Conservation (phyloP, 2,329 filamentous ascomycete species). For the Pseudogymnoascus sp. region DNA sequence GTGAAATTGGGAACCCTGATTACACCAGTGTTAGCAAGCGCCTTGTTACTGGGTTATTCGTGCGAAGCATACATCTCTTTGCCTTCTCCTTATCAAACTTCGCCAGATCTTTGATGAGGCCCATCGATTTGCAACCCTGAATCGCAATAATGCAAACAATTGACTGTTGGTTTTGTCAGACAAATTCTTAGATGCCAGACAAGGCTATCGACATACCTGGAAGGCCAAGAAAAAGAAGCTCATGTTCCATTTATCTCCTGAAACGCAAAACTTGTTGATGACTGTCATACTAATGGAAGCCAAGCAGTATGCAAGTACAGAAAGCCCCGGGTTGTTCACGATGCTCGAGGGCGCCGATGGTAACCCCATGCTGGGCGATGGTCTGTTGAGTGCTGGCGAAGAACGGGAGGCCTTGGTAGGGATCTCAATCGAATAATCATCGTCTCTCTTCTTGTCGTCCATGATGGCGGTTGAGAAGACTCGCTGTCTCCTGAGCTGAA, state of each 20-base stretch:
- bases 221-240: constrained; percentile 91
- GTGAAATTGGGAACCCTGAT: constrained; percentile 88
- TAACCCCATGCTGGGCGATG: constrained; percentile 32
- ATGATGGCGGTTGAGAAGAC: constrained; percentile 40
- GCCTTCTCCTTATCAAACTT: constrained; percentile 81
- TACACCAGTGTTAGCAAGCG: constrained; percentile 17
- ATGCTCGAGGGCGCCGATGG: constrained; percentile 31
- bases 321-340: constrained; percentile 68
- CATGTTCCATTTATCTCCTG: constrained; percentile 83
- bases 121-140: constrained; percentile 68
- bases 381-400: constrained; percentile 33
- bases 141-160: constrained; percentile 84
- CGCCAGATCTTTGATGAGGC: constrained; percentile 74
- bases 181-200: background rate
- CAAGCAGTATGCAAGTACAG: constrained; percentile 83
- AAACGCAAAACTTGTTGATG: constrained; percentile 98
- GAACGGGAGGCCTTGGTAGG: constrained; percentile 43
- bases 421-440: constrained; percentile 65
- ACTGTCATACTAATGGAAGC: constrained; percentile 99
- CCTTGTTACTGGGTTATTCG: background rate
- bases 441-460: constrained; percentile 83
- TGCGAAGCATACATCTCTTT: constrained; percentile 69
- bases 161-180: constrained; percentile 47
- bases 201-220: constrained; percentile 57
- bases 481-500: constrained; percentile 4